Base-by-base conservation (phyloP, 495 filamentous ascomycete species). In the Evernia prunastri region DNA sequence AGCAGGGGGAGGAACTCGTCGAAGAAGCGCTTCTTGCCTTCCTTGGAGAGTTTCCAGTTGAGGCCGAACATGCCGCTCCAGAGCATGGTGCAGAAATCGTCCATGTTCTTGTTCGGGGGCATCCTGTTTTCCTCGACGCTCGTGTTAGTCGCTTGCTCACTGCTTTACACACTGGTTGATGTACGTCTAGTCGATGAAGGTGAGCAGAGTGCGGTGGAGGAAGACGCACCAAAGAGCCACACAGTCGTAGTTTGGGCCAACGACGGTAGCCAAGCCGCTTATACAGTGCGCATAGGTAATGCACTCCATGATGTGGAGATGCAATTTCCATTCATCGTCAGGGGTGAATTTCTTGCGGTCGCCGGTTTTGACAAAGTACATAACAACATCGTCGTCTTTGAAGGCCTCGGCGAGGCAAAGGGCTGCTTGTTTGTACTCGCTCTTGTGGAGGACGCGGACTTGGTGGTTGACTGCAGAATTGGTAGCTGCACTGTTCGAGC, bases 51-150 rank as follows among this genome's bases (percentile, higher is more conserved):
- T 18, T 65, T 65, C 63, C 90, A 84, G 71, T 85, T 81, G 78
- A 86, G 91, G 73, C 82, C 80, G 86, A 87, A 90, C 78, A 89
- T 81, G 60, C 89, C 88, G 67, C 80, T 84, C 64, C 87, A 85
- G 64, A 90, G 72, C 71, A 85, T 79, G 69, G 89, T 90, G 74
- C 80, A 78, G 75, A 79, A 81, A 72, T 85, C 84, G 76, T 91
- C 89, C 76, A 89, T 85, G 70, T 86, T 84, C 64, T 82, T 78
- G 54, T 86, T 86, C 9, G 89, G 89, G 17, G 88, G 88, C 81
- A 91, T 84, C 89, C 89, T 92, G 70, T 64, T 58, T 39, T 58
- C 23, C 13, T 31, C 23, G 23, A 58, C 36, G 33, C 57, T 31
- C 15, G 31, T 43, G 10, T 36, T 25, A 25, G 54, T 37, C 12